These are phyloP conservation scores for Ilyonectria sp. DNA, from an alignment of 2,329 filamentous ascomycete genomes.

Conservation along the genomic window DNA sequence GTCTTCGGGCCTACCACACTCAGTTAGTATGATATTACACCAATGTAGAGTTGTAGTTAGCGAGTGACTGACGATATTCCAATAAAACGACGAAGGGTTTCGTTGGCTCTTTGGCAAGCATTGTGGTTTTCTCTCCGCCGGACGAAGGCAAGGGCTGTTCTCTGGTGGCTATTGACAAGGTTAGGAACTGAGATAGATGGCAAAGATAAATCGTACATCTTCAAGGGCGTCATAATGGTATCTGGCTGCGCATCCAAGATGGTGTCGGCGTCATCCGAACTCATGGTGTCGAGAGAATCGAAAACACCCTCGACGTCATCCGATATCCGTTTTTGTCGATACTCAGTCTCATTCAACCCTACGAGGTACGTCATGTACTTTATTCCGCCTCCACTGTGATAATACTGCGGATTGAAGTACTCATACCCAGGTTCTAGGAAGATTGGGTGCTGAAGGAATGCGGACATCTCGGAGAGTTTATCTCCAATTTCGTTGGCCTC, in stretches of 20 bases:
- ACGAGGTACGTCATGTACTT: constrained; percentile 1
- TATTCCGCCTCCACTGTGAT: background rate
- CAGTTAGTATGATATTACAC: background rate
- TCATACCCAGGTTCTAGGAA: background rate
- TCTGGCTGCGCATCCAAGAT: too few relatives aligned
- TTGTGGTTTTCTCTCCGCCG: too few relatives aligned
- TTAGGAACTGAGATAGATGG: background rate
- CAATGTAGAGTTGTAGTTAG: too few relatives aligned
- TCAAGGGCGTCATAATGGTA: background rate
- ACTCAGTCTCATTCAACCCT: background rate
- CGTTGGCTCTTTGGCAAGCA: too few relatives aligned
- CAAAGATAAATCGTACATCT: background rate
- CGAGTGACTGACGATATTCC: too few relatives aligned
- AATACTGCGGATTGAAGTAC: constrained; percentile 8
- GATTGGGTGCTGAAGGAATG: constrained; percentile 9
- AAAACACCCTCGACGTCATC: background rate
- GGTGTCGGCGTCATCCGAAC: background rate
- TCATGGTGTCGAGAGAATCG: background rate
- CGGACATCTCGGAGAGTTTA: accelerated
- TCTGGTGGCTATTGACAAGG: too few relatives aligned
- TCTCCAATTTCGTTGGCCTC: background rate
- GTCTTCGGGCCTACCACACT: background rate
- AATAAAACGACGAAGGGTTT: too few relatives aligned
- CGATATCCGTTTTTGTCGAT: accelerated
- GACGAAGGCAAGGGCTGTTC: too few relatives aligned